Conservation (phyloP, 139 green algal species). For the Chlorella ohadii region DNA sequence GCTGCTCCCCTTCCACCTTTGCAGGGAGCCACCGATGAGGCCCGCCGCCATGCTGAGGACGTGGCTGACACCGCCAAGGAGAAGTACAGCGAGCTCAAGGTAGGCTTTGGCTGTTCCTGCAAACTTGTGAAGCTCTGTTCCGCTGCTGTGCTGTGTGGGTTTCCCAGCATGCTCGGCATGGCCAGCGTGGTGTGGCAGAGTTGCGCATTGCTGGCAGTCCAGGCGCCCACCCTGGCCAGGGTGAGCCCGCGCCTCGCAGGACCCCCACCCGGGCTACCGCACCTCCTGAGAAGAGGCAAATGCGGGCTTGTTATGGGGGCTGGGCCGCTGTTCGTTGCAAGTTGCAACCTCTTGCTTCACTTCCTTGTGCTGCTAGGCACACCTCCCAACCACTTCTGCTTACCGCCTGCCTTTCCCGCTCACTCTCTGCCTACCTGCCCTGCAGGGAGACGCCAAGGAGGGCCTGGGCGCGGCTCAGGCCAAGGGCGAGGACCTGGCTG, state of each 20-base stretch:
- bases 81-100: conserved; percentile 7
- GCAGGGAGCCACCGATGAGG: neutral
- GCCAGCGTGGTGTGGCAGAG: neutral
- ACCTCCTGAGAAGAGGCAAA: conserved; percentile 1
- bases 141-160: neutral
- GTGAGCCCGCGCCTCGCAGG: neutral
- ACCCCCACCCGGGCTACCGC: neutral
- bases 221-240: no score
- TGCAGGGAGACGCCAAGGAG: conserved; percentile 14
- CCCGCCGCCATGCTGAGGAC: neutral
- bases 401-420: neutral
- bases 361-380: neutral
- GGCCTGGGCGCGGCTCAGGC: neutral
- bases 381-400: neutral
- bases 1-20: neutral
- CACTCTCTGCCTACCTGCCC: neutral
- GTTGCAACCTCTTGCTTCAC: no score
- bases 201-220: no score
- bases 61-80: neutral
- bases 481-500: neutral
- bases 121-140: no score
- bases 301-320: no score
- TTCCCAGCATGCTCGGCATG: no score
- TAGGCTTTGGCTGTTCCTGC: neutral
- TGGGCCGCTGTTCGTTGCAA: no score